A percentile compares a stretch with the other conserved stretches of the same genome.
phyloP scores from a whole-genome alignment of 192 early-diverging fungal species.

The Dissophora ornata region DNA sequence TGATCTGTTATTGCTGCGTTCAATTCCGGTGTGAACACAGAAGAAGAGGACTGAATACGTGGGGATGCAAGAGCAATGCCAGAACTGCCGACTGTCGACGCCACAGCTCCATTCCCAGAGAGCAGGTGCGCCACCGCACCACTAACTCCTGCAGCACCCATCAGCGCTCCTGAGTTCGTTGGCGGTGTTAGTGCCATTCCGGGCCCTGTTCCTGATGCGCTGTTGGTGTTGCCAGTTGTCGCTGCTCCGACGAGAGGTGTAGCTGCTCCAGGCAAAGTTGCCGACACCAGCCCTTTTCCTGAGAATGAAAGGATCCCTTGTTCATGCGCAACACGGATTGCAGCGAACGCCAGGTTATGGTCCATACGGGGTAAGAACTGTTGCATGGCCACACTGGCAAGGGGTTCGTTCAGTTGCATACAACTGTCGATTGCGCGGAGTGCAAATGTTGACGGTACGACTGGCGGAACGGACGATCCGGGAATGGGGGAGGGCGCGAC shows the following conservation, averaged over 20 bases:
- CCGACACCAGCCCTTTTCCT: not conserved
- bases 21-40: slow-evolving; percentile 13
- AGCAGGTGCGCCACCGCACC: not conserved
- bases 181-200: not conserved
- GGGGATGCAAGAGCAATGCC: not conserved
- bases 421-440: slow-evolving; percentile 33
- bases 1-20: not conserved
- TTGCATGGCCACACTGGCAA: slow-evolving; percentile 26
- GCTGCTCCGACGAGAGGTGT: not conserved
- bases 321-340: slow-evolving; percentile 35
- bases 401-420: slow-evolving; percentile 33
- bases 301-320: slow-evolving; percentile 29
- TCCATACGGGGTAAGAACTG: slow-evolving; percentile 47
- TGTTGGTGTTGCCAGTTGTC: too few species aligned
- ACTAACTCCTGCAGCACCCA: not conserved
- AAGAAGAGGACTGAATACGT: slow-evolving; percentile 4
- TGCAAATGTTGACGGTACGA: slow-evolving; percentile 25
- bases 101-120: not conserved
- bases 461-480: not conserved
- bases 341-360: slow-evolving; percentile 24
- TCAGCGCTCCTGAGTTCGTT: not conserved
- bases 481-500: not conserved
- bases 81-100: not conserved
- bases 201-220: too few species aligned
- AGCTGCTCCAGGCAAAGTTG: not conserved